Evolutionary conservation across 2,329 filamentous ascomycete genomes (phyloP).

Genomic region (Alternaria tenuissima): DNA sequence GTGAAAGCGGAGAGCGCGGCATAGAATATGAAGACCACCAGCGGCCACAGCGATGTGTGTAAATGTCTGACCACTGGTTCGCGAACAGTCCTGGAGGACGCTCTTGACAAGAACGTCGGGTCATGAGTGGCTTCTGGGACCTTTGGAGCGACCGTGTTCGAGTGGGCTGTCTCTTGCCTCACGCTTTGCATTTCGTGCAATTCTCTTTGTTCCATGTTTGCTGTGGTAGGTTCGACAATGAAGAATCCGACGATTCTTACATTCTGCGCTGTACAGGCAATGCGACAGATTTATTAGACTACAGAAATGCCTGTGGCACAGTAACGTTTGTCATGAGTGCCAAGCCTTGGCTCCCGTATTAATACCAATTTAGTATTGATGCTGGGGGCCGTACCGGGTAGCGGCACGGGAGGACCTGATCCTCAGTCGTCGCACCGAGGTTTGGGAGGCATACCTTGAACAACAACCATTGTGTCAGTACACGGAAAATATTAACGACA

Average conservation of each 20-base stretch:
- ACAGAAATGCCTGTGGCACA: neutral
- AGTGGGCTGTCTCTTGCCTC: neutral
- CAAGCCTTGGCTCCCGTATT: neutral
- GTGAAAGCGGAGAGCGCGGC: neutral
- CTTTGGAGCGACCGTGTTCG: neutral
- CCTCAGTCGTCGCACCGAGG: neutral
- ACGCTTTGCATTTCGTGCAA: neutral
- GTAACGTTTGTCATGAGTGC: neutral
- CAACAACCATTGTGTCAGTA: too few relatives aligned
- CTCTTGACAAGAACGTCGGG: neutral
- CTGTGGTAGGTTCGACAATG: neutral
- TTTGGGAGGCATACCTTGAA: neutral
- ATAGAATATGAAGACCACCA: constrained; percentile 3
- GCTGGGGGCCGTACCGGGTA: neutral
- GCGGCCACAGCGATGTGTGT: neutral
- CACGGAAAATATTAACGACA: neutral
- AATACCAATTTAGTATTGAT: neutral
- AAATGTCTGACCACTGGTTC: neutral
- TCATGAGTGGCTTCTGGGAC: constrained; percentile 1
- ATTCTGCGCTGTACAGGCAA: neutral
- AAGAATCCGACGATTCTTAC: neutral
- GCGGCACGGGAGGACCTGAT: neutral
- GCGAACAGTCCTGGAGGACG: constrained; percentile 3
- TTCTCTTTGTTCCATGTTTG: constrained; percentile 1
- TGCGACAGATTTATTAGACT: neutral